phyloP scores from a whole-genome alignment of 345 rosid species.

The Cardamine chenopodiifolia region DNA sequence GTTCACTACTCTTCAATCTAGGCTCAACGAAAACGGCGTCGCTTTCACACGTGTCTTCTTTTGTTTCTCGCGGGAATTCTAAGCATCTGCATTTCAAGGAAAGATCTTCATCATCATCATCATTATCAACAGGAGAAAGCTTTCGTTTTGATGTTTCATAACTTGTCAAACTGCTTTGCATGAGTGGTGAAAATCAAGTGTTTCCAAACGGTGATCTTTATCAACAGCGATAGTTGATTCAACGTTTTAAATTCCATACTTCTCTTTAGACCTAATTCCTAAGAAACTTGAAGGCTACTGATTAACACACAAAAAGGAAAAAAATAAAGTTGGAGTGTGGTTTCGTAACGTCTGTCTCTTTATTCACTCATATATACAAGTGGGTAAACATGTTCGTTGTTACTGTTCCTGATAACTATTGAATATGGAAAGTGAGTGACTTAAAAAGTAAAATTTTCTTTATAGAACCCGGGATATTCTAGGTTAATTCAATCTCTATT shows the following conservation, averaged over 20 bases:
- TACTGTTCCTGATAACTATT: not conserved
- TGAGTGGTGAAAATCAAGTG: not conserved
- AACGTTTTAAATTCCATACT: not conserved
- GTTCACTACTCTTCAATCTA: conserved; percentile 47
- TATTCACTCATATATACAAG: not conserved
- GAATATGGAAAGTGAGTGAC: not conserved
- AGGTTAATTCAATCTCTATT: not conserved
- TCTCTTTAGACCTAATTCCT: not conserved
- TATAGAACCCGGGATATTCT: conserved; percentile 5
- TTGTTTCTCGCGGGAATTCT: not conserved
- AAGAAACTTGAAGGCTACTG: not conserved
- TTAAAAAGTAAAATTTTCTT: not conserved
- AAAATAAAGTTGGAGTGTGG: not conserved
- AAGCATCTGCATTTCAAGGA: not conserved
- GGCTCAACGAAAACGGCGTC: conserved; percentile 29
- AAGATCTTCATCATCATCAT: not conserved
- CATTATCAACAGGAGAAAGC: not conserved
- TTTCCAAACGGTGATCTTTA: not conserved
- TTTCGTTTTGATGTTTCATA: not conserved
- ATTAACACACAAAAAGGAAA: no score
- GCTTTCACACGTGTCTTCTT: not conserved
- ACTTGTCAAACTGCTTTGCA: not conserved
- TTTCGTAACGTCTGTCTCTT: not conserved
- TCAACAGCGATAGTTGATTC: not conserved
- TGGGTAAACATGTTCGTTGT: not conserved